Evolutionary conservation across 306 rosid genomes (phyloP).

Genomic region (Begonia loranthoides): DNA sequence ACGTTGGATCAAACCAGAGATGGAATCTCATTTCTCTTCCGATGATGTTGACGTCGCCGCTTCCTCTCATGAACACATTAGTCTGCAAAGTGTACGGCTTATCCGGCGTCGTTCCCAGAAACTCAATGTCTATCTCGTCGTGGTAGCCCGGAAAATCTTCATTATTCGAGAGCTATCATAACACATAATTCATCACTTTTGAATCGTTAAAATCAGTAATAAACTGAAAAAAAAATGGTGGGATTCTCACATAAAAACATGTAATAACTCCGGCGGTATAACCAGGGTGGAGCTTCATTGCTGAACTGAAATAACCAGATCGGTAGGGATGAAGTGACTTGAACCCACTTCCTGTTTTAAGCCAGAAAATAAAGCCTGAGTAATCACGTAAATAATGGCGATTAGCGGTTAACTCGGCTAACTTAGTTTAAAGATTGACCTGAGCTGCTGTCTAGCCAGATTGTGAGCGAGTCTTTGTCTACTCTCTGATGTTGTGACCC

Average conservation of each 20-base stretch:
- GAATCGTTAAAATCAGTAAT: not conserved
- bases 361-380: not conserved
- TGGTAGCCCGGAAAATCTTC: conserved; percentile 68
- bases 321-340: conserved; percentile 45
- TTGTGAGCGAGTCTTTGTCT: conserved; percentile 39
- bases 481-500: conserved; percentile 65
- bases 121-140: conserved; percentile 85
- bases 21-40: conserved; percentile 80
- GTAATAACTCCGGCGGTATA: conserved; percentile 91
- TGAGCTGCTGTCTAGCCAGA: conserved; percentile 64
- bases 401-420: not conserved
- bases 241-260: conserved; percentile 50
- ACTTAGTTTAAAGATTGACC: conserved; percentile 23
- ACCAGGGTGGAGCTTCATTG: conserved; percentile 75
- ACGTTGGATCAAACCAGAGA: conserved; percentile 94
- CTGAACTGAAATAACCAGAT: conserved; percentile 71
- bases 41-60: conserved; percentile 61
- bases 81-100: conserved; percentile 86
- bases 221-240: not conserved
- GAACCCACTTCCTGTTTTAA: conserved; percentile 72
- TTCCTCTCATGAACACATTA: conserved; percentile 78
- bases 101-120: conserved; percentile 61
- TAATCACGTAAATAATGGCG: not conserved
- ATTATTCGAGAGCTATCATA: conserved; percentile 66
- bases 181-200: no score